Evolutionary conservation across 129 eudicot species (phyloP), one percentile per base, ranked within the genome.

Genomic region (Gnaphalium uliginosum): DNA sequence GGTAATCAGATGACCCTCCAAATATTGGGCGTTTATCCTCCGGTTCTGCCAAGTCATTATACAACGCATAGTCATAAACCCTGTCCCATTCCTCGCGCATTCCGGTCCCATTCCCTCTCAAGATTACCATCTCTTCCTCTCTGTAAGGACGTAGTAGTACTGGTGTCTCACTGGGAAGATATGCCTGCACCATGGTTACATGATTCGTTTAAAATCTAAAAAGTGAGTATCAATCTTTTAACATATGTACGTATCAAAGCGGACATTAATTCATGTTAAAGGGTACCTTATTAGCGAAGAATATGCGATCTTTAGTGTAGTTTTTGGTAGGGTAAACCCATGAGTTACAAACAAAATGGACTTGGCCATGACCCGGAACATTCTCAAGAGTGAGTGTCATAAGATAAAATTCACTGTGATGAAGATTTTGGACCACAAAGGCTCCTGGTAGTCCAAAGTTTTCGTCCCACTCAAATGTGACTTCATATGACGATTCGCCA

Each of bases 361-460:
- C 57, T 2, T 72, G 63, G 1, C 87, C 90, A 63, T 90, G 79
- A 8, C 78, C 83, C 1, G 96, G 93, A 72, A 85, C 87, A 66
- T 84, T 75, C 53, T 87, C 85, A 19, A 90, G 85, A 39, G 90
- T 90, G 63, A 90, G 86, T 48, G 87, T 85, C 82, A 81, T 90
- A 17, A 87, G 92, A 73, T 83, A 87, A 64, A 90, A 90, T 50
- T 90, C 86, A 58, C 67, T 77, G 48, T 77, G 86, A 53, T 87
- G 90, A 50, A 69, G 61, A 71, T 90, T 90, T 63, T 56, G 83
- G 24, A 90, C 77, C 27, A 81, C 21, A 62, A 90, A 85, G 9
- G 96, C 96, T 26, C 96, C 96, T 18, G 90, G 90, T 48, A 83
- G 33, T 75, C 90, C 96, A 4, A 87, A 63, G 1, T 85, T 81